Base-by-base conservation (phyloP, 257 asterid species). In the Cinchona pubescens region DNA sequence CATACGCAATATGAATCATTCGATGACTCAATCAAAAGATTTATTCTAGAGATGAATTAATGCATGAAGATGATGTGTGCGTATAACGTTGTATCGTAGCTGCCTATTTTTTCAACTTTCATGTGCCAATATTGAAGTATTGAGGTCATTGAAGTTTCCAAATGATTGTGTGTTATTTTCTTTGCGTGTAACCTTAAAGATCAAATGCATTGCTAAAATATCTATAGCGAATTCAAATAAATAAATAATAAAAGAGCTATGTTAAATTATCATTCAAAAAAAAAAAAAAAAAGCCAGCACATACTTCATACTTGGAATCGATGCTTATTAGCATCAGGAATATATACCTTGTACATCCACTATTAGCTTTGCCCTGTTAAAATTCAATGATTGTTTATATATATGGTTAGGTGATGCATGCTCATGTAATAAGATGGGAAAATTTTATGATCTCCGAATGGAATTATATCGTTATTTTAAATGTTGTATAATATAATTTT, bases 121-220 rank as follows among this genome's bases (percentile, higher is more conserved):
- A 53, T 53, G 60, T 53, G 60, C 29, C 60, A 53, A 53, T 53
- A 23, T 21, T 53, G 7, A 21, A 1, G 29, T 53, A 29, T 53
- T 53, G 60, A 53, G 27, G 12, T 21, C 60, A 53, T 69, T 73
- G 30, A 56, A 37, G 69, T 23, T 74, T 65, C 23, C 78, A 74
- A 74, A 82, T 78, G 81, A 84, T 82, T 84, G 78, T 63, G 29
- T 70, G 64, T 67, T 72, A 12, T 38, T 78, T 81, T 62, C 78
- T 51, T 29, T 18, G 59, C 12, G 66, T 65, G 68, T 64, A 66
- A n/a, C 37, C 19, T 12, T 60, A n/a, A 29, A 27, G 35, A 25
- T 5, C 7, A 34, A 32, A 18, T 13, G 40, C 66, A 21, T 71
- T 34, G 32, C 51, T 16, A 5, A 18, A 62, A 62, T n/a, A n/a